A percentile compares a stretch with the other conserved stretches of the same genome.
Evolutionary conservation across 805 yeast species (phyloP).

Genomic region (fission yeast (Schizosaccharomyces pombe)): DNA sequence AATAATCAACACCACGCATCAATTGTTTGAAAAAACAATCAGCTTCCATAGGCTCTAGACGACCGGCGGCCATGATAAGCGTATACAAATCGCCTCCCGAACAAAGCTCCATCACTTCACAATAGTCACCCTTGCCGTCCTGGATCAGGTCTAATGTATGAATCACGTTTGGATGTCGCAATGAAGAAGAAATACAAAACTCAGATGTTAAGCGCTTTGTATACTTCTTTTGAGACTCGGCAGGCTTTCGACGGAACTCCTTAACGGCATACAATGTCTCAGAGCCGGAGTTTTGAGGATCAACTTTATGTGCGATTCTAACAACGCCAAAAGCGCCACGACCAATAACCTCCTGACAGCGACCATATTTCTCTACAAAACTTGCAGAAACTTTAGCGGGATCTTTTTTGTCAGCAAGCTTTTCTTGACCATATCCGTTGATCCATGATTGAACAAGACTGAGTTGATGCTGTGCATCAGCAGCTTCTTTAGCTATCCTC

Average conservation of each 20-base stretch:
- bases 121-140: slow-evolving; percentile 44
- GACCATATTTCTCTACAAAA: slow-evolving; percentile 73
- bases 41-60: slow-evolving; percentile 39
- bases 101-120: slow-evolving; percentile 89
- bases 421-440: slow-evolving; percentile 10
- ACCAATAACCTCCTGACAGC: slow-evolving; percentile 86
- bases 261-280: slow-evolving; percentile 46
- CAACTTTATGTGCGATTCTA: slow-evolving; percentile 48
- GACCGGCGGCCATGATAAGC: slow-evolving; percentile 28
- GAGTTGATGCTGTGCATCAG: slow-evolving; percentile 6
- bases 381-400: slow-evolving; percentile 19
- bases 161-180: slow-evolving; percentile 53
- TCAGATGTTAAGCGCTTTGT: slow-evolving; percentile 65
- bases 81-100: slow-evolving; percentile 65
- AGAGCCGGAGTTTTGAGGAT: slow-evolving; percentile 19
- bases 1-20: slow-evolving; percentile 54
- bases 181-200: slow-evolving; percentile 62
- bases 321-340: slow-evolving; percentile 89
- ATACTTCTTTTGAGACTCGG: slow-evolving; percentile 34
- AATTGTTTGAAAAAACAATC: slow-evolving; percentile 82
- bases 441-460: slow-evolving; percentile 11
- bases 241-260: slow-evolving; percentile 40
- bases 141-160: slow-evolving; percentile 62
- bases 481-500: slow-evolving; percentile 8
- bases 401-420: slow-evolving; percentile 13